Evolutionary conservation across 352 stramenopile species (phyloP).

Genomic region (Peronospora belbahrii): DNA sequence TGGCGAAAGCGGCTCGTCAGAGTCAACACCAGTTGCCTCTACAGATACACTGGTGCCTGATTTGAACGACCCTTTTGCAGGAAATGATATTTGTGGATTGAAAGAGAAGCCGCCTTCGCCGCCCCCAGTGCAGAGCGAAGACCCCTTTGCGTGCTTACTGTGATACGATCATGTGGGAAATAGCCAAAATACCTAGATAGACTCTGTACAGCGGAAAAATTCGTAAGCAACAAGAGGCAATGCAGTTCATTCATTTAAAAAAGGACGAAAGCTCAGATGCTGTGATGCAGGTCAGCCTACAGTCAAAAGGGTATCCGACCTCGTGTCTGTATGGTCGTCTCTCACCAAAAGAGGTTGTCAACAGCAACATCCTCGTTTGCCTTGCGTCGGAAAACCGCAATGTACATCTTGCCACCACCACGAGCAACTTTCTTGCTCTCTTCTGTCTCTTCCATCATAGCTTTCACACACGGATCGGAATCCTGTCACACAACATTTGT

Average conservation of each 20-base stretch:
- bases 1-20: constrained; percentile 6
- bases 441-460: constrained; percentile 96
- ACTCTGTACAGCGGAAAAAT: constrained; percentile 10
- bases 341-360: constrained; percentile 66
- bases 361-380: constrained; percentile 46
- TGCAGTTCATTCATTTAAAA: constrained; percentile 24
- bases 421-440: constrained; percentile 97
- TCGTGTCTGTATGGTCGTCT: constrained; percentile 1
- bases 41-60: constrained; percentile 16
- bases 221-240: constrained; percentile 18
- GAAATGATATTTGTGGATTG: constrained; percentile 53
- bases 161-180: constrained; percentile 15
- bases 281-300: constrained; percentile 1
- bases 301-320: background rate
- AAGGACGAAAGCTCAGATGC: background rate
- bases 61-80: constrained; percentile 49
- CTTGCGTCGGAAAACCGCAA: constrained; percentile 73
- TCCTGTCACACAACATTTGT: constrained; percentile 20
- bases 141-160: constrained; percentile 60
- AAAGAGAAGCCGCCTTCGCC: constrained; percentile 30
- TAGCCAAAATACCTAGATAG: constrained; percentile 9
- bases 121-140: constrained; percentile 35
- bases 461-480: constrained; percentile 89
- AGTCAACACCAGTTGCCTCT: constrained; percentile 4
- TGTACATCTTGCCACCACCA: constrained; percentile 84